These are phyloP conservation scores for Nannochloropsis oceanica DNA, from an alignment of 108 stramenopile genomes.

Conservation along the genomic window DNA sequence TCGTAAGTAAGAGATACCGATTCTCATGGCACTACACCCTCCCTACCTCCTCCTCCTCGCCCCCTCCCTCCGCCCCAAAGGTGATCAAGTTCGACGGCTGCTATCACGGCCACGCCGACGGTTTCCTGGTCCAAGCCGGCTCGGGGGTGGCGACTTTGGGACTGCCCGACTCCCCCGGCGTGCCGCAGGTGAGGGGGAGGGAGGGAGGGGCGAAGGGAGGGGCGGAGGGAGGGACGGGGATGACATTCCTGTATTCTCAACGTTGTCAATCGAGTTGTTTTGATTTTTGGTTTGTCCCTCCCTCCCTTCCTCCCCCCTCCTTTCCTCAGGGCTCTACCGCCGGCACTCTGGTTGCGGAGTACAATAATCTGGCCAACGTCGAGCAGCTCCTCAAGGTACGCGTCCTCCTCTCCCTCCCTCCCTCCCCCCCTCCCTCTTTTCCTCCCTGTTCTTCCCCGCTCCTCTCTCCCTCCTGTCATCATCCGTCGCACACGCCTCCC, in stretches of 20 bases:
- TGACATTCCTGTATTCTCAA: too few species aligned
- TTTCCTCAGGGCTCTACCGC: constrained; percentile 76
- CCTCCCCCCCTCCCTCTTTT: neutral
- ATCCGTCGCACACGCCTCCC: neutral
- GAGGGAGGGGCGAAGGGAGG: neutral
- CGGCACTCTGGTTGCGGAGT: constrained; percentile 83
- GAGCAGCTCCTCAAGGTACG: constrained; percentile 50
- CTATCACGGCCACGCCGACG: constrained; percentile 97
- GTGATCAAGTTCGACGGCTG: constrained; percentile 98
- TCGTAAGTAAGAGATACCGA: too few species aligned
- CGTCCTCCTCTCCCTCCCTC: too few species aligned
- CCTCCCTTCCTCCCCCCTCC: neutral
- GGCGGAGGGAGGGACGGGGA: neutral
- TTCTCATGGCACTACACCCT: too few species aligned
- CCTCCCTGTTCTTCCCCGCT: neutral
- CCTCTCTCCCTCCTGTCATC: neutral
- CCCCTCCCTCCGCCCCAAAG: too few species aligned
- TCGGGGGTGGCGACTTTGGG: constrained; percentile 93
- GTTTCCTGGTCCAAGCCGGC: constrained; percentile 94
- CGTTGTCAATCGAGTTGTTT: too few species aligned
- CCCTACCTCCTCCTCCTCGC: too few species aligned
- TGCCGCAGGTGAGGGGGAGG: neutral
- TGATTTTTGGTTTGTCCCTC: neutral
- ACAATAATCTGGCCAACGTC: constrained; percentile 85
- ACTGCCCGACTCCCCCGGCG: constrained; percentile 85